Evolutionary conservation across 2,329 filamentous ascomycete species (phyloP), one percentile per base, ranked within the genome.

Genomic region (Ascosphaera acerosa): DNA sequence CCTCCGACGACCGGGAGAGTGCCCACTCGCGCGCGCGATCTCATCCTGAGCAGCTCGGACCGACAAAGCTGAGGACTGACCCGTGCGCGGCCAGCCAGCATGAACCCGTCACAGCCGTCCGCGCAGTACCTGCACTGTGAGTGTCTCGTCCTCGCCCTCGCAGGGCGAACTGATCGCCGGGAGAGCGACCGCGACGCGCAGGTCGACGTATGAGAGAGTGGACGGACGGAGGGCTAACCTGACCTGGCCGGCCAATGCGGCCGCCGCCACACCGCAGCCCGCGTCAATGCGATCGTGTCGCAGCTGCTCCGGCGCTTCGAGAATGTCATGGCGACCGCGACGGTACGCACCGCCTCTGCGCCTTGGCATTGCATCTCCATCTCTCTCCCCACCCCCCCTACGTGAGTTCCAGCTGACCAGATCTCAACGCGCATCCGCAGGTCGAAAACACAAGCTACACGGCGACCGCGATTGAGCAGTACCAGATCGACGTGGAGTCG

Each of bases 401-500:
- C 16, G n/a, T 14, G 16, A 15, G 16, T 16, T 31, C 23, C 10
- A 25, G 22, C 22, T 10, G 7, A n/a, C n/a, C n/a, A n/a, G n/a
- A n/a, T n/a, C n/a, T n/a, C n/a, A n/a, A 22, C 34, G 7, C 32
- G 17, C 23, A 9, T 17, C 28, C 15, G 20, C 38, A 65, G 56
- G 52, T 55, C 23, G 52, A 63, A 33, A 56, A 54, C 25, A 53
- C 52, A 20, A 64, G 64, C 40, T 55, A 64, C 36, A 61, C 59
- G 15, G 55, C 57, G 10, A 64, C 63, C 2, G 64, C 66, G 4
- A 56, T 65, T 10, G 61, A 62, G 37, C 59, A 63, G 12, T 62
- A 66, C 35, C 58, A 66, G 36, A 60, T 70, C 18, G 58, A 64
- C 34, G 61, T 66, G 4, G 64, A 70, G 41, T 65, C 62, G 3